Conservation (phyloP, 805 yeast genomes). For the Tetrapisispora pingtungensis region DNA sequence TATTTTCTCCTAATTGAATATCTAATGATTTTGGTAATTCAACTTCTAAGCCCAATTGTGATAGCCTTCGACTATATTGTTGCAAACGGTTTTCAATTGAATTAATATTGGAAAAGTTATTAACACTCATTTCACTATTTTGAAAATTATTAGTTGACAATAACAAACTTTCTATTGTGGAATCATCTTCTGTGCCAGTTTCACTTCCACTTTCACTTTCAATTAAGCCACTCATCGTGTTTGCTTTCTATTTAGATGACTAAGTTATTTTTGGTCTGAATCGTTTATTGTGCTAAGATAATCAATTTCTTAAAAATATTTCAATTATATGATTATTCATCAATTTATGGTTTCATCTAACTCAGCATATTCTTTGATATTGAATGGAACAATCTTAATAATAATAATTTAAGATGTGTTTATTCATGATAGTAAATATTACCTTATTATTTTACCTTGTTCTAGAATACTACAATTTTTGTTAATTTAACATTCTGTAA, state of each 20-base stretch:
- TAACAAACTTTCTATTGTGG: neutral
- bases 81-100: conserved; percentile 18
- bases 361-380: no score
- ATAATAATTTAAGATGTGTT: no score
- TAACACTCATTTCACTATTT: neutral
- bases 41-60: conserved; percentile 19
- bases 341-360: no score
- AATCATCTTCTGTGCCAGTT: neutral
- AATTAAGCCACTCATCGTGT: conserved; percentile 23
- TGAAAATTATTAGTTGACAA: neutral
- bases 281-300: no score
- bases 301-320: no score
- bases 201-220: conserved; percentile 25
- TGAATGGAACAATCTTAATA: no score
- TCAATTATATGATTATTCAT: no score
- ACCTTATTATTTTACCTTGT: no score
- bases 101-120: neutral
- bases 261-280: no score
- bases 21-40: conserved; percentile 9
- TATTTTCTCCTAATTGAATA: conserved; percentile 4
- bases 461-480: neutral
- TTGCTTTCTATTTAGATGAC: no score
- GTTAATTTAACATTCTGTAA: neutral
- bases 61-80: conserved; percentile 18
- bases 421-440: no score